phyloP scores from a whole-genome alignment of 2,329 filamentous ascomycete genomes.

The Trichoderma brevicompactum region DNA sequence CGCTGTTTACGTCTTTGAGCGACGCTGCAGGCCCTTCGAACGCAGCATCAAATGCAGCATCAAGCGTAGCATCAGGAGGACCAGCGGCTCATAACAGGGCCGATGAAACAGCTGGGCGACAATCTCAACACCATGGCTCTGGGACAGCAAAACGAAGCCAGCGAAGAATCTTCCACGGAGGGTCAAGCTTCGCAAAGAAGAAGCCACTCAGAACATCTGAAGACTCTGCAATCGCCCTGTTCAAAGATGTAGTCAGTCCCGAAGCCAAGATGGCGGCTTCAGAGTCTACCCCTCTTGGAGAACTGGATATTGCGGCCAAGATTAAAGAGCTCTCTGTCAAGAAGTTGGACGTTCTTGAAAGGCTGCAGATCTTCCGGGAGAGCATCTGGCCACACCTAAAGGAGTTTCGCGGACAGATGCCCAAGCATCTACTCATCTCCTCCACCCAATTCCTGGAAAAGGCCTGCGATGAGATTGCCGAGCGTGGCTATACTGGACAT shows the following conservation, averaged over 20 bases:
- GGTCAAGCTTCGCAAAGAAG: slow-evolving; percentile 16
- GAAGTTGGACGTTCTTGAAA: slow-evolving; percentile 28
- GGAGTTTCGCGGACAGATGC: slow-evolving; percentile 36
- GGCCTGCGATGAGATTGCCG: slow-evolving; percentile 30
- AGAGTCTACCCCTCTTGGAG: slow-evolving; percentile 32
- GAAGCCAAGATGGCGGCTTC: neutral
- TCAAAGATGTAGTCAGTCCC: slow-evolving; percentile 44
- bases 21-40: slow-evolving; percentile 25
- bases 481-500: slow-evolving; percentile 29
- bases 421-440: slow-evolving; percentile 37
- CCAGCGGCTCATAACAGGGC: neutral
- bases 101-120: neutral
- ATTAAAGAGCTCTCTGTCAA: slow-evolving; percentile 37
- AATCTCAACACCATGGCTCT: neutral
- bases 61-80: neutral
- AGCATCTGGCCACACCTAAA: slow-evolving; percentile 41
- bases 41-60: slow-evolving; percentile 2
- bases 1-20: slow-evolving; percentile 36
- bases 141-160: neutral
- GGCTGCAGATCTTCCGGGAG: slow-evolving; percentile 36
- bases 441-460: slow-evolving; percentile 34
- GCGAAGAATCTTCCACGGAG: neutral
- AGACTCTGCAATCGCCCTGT: slow-evolving; percentile 41
- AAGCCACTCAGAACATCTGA: slow-evolving; percentile 25
- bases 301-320: slow-evolving; percentile 40